Evolutionary conservation across 208 protist genomes (phyloP).

Genomic region (Trypanosoma lewisi): DNA sequence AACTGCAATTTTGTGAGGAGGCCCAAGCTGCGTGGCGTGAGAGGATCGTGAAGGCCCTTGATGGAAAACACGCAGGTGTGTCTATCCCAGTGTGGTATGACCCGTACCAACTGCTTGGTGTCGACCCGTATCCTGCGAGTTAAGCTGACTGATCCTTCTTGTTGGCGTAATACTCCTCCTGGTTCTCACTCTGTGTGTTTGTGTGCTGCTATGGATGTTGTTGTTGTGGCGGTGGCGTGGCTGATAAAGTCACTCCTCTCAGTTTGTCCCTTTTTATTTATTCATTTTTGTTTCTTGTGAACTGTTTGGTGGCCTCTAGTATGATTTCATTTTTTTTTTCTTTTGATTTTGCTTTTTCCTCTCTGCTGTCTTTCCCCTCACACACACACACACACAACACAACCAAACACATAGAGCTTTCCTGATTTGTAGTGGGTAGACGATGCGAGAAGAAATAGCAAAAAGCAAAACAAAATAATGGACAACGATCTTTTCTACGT

Average conservation of each 20-base stretch:
- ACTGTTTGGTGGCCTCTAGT: not conserved
- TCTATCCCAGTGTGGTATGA: constrained; percentile 77
- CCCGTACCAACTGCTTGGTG: constrained; percentile 60
- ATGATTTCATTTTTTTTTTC: not conserved
- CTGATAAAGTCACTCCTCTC: too few species aligned
- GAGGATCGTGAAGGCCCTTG: constrained; percentile 21
- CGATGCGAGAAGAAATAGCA: not conserved
- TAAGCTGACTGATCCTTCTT: too few species aligned
- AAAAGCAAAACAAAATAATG: not conserved
- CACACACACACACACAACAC: not conserved
- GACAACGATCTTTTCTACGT: too few species aligned
- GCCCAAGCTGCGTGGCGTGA: constrained; percentile 53
- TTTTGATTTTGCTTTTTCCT: constrained; percentile 1
- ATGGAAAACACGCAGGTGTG: constrained; percentile 14
- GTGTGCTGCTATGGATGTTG: too few species aligned
- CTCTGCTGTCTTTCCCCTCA: not conserved
- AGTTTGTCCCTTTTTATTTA: not conserved
- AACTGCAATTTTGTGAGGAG: constrained; percentile 38
- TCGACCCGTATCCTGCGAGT: constrained; percentile 17
- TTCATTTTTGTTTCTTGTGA: constrained; percentile 22
- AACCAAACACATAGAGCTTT: too few species aligned
- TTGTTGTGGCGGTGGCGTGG: too few species aligned
- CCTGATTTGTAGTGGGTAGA: not conserved
- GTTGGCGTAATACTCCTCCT: too few species aligned
- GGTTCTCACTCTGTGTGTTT: too few species aligned